Evolutionary conservation across 352 stramenopile species (phyloP).

Genomic region (Phytophthora kernoviae): DNA sequence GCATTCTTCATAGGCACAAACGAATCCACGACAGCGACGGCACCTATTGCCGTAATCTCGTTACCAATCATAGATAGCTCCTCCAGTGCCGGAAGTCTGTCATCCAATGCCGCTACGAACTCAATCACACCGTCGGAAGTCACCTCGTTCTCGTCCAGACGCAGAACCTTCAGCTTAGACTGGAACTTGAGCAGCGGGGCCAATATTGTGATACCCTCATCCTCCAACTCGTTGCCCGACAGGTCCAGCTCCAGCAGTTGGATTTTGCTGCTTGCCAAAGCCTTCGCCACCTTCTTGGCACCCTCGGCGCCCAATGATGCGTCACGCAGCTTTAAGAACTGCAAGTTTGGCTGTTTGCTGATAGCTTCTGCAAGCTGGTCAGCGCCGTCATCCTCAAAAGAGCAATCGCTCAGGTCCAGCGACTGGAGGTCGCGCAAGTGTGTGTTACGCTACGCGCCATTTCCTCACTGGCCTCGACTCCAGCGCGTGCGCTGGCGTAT

Average conservation of each 20-base stretch:
- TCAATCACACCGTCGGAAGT: constrained; percentile 58
- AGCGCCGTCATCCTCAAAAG: constrained; percentile 82
- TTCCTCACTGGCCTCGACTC: constrained; percentile 50
- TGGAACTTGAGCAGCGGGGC: constrained; percentile 63
- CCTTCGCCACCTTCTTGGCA: constrained; percentile 66
- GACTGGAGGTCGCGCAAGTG: constrained; percentile 60
- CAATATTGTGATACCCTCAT: constrained; percentile 70
- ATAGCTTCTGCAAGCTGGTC: constrained; percentile 77
- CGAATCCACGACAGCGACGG: constrained; percentile 56
- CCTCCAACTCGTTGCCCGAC: constrained; percentile 88
- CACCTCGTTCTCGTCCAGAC: constrained; percentile 85
- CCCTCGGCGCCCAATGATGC: constrained; percentile 87
- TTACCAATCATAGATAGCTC: constrained; percentile 72
- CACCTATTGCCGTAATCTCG: constrained; percentile 78
- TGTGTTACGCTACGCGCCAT: constrained; percentile 51
- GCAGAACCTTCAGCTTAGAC: constrained; percentile 57
- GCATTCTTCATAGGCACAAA: constrained; percentile 48
- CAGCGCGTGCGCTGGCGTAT: constrained; percentile 71
- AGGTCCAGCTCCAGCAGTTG: constrained; percentile 85
- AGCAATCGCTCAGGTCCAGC: constrained; percentile 94
- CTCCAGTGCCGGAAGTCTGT: constrained; percentile 43
- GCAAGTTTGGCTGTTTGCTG: constrained; percentile 62
- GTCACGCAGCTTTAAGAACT: constrained; percentile 89
- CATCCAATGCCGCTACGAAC: constrained; percentile 34
- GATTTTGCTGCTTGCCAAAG: constrained; percentile 65